Evolutionary conservation across 306 rosid genomes (phyloP).

Genomic region (Casuarina glauca): DNA sequence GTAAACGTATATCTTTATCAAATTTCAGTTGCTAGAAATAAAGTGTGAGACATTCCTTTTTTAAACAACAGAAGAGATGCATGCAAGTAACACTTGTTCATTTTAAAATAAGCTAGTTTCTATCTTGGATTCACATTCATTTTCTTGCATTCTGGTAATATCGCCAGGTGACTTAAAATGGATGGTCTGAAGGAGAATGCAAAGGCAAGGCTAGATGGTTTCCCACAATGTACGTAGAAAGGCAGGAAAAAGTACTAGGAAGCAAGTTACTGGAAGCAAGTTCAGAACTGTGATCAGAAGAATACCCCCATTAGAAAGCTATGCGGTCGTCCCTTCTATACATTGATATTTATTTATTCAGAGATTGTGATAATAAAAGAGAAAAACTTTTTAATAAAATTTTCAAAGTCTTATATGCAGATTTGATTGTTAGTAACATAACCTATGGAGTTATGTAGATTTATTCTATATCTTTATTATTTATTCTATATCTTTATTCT

Average conservation of each 20-base stretch:
- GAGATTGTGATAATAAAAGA: no score
- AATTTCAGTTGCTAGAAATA: background rate
- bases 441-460: no score
- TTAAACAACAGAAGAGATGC: background rate
- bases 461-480: no score
- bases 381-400: no score
- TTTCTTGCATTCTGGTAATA: background rate
- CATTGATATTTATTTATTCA: no score
- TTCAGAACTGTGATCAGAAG: slow-evolving; percentile 16
- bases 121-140: slow-evolving; percentile 3
- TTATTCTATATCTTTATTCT: no score
- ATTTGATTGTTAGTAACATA: no score
- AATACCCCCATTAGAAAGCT: slow-evolving; percentile 24
- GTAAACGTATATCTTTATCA: background rate
- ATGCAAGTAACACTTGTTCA: background rate
- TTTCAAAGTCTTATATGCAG: no score
- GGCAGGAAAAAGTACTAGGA: slow-evolving; percentile 55
- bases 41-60: background rate
- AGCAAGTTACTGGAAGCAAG: slow-evolving; percentile 40
- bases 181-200: slow-evolving; percentile 96
- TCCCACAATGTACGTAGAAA: slow-evolving; percentile 85
- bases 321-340: slow-evolving; percentile 31
- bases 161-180: slow-evolving; percentile 63
- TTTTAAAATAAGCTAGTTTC: background rate
- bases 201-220: slow-evolving; percentile 85